A percentile compares a stretch with the other conserved stretches of the same genome.
Evolutionary conservation across 345 rosid genomes (phyloP).

Genomic region (Durio zibethinus): DNA sequence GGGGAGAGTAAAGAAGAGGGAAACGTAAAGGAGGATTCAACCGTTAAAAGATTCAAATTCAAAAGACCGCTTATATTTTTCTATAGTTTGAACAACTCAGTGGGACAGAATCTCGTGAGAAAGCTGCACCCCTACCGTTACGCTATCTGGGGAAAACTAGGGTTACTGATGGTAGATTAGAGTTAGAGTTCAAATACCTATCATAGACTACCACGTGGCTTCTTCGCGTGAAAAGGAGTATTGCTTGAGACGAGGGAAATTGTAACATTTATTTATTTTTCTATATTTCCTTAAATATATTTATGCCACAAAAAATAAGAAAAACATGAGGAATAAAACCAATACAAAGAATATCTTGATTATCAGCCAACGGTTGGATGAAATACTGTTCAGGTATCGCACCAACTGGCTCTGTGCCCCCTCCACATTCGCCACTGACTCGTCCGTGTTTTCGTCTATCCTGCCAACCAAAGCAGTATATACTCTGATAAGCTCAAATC

Average conservation of each 20-base stretch:
- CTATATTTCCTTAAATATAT: not conserved
- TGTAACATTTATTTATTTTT: not conserved
- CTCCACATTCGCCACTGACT: slow-evolving; percentile 63
- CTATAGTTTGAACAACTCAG: slow-evolving; percentile 2
- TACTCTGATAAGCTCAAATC: not conserved
- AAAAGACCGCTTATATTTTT: slow-evolving; percentile 23
- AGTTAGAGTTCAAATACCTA: not conserved
- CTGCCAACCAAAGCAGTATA: slow-evolving; percentile 28
- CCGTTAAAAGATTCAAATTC: slow-evolving; percentile 55
- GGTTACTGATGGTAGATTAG: not conserved
- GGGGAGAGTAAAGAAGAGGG: slow-evolving; percentile 1
- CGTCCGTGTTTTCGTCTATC: slow-evolving; percentile 84
- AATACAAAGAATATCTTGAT: slow-evolving; percentile 74
- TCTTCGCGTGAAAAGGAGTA: not conserved
- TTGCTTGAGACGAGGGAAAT: not conserved
- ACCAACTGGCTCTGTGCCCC: slow-evolving; percentile 73
- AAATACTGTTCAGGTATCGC: slow-evolving; percentile 69
- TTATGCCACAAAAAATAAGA: slow-evolving; percentile 77
- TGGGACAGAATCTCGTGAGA: no score
- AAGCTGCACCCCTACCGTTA: no score
- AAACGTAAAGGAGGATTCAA: slow-evolving; percentile 3
- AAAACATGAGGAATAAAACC: slow-evolving; percentile 70
- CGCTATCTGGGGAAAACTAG: not conserved
- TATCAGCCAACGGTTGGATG: slow-evolving; percentile 82
- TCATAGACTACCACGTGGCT: not conserved